Evolutionary conservation across 2,329 filamentous ascomycete genomes (phyloP), one percentile per base, ranked within the genome.

Genomic region (Cytospora schulzeri): DNA sequence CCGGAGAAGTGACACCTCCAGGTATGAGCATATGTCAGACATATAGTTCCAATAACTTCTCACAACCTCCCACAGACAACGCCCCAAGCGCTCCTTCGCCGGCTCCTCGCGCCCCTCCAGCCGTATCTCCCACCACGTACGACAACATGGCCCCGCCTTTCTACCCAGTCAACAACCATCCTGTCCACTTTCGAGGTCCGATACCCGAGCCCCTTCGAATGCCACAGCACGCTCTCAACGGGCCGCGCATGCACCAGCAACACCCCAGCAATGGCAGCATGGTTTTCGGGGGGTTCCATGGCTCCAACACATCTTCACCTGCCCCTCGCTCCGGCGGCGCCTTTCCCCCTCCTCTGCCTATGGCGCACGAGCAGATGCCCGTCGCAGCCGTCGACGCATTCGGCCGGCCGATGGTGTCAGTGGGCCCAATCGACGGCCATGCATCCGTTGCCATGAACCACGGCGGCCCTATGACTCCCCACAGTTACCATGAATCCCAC

Each of bases 401-500:
- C 53, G 78, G 75, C 9, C 72, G 77, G 56, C 77, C 76, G 11
- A 64, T 75, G 4, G 73, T 78, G 65, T 71, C 69, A 19, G 58
- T 66, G 19, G 73, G 71, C 77, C 80, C 35, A 69, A 77, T 11
- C 76, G 76, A 62, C 70, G 68, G 52, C 69, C 71, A 6, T 72
- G 75, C 65, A 72, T 28, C 54, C 33, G 41, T 65, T 29, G 38
- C 62, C 45, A 75, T 74, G 67, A 77, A 75, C 68, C 83, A 84
- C 70, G 82, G 81, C 70, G 82, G 81, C 3, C 83, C 85, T 2
- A 80, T 82, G 1, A 86, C 85, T 2, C 83, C 85, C 4, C 85
- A 85, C 67, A 88, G 85, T 73, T 86, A 86, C 70, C 86, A 87
- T 62, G 85, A 82, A 41, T 88, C 86, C 2, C 86, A 87, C 66